Evolutionary conservation across 73 alveolate genomes (phyloP).

Genomic region (Diophrys appendiculata): DNA sequence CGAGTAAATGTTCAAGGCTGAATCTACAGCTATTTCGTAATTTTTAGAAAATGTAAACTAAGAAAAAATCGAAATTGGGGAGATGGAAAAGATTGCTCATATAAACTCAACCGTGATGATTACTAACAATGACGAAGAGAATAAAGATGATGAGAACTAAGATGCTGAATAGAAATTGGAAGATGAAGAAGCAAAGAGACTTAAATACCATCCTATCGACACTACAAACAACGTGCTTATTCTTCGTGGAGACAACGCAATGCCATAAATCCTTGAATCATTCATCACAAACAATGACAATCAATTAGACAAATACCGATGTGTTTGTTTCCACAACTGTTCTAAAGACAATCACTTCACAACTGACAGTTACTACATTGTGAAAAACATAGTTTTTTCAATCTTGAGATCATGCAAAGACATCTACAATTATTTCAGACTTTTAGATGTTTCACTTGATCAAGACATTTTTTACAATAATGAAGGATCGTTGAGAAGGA

Average conservation of each 20-base stretch:
- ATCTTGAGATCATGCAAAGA: conserved; percentile 4
- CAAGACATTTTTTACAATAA: conserved; percentile 11
- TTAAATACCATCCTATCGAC: neutral
- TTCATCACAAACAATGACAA: neutral
- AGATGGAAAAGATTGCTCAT: neutral
- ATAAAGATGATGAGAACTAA: neutral
- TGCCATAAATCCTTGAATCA: neutral
- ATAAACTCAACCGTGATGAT: neutral
- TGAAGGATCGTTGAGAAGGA: conserved; percentile 15
- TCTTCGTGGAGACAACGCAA: neutral
- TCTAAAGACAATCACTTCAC: neutral
- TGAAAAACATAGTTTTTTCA: neutral
- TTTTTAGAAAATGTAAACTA: neutral
- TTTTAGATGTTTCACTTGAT: neutral
- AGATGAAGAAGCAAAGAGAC: neutral
- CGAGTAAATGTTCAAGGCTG: too few relatives aligned
- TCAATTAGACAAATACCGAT: neutral
- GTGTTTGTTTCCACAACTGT: neutral
- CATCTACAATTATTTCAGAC: neutral
- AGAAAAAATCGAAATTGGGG: neutral
- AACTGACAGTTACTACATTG: neutral
- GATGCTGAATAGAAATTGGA: conserved; percentile 10
- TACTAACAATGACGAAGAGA: neutral
- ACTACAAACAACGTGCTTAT: neutral
- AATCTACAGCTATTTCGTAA: too few relatives aligned